Base-by-base conservation (phyloP, 169 alveolate genomes). In the Cardiosporidium cionae region DNA sequence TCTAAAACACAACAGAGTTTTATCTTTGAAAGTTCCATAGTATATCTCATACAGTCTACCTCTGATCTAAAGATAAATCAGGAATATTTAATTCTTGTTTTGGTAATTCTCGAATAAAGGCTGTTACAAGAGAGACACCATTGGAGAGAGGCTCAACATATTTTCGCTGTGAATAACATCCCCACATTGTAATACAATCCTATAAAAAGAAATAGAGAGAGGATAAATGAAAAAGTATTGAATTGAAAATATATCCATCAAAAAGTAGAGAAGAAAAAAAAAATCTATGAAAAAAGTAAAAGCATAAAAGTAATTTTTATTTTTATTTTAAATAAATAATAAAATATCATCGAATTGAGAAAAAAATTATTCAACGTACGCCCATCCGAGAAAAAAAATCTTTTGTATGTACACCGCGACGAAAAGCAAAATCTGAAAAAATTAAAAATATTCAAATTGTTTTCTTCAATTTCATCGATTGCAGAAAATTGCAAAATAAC, bases 121-220 rank as follows among this genome's bases (percentile, higher is more conserved):
- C 63, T 32, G 89, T 84, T 52, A 82, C 36, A 28, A 84, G 64
- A 65, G 87, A 75, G 23, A 77, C 87, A 29, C 80, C 84, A 68
- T 84, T 84, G 2, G 88, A 81, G 31, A 88, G 82, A 1, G 93
- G 93, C 68, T 88, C 93, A 23, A 88, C 77, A 58, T 86, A 88
- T 68, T 88, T 88, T 2, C 90, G 69, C 79, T 86, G 86, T 23
- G 92, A 86, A 78, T 84, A 88, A 71, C 85, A 82, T 29, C 86
- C 91, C 66, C 87, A 83, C 81, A 86, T 80, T 32, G 90, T 84
- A 53, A 88, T 78, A 72, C 88, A 70, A 54, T 88, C 76, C 72
- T 66, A 63, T 4, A 28, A 32, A 32, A 31, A 29, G 27, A 58
- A 65, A 29, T 16, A 5, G 23, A 63, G 32, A 6, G 52, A 63